phyloP scores from a whole-genome alignment of 2,329 filamentous ascomycete genomes.

The Ascochyta pisi region DNA sequence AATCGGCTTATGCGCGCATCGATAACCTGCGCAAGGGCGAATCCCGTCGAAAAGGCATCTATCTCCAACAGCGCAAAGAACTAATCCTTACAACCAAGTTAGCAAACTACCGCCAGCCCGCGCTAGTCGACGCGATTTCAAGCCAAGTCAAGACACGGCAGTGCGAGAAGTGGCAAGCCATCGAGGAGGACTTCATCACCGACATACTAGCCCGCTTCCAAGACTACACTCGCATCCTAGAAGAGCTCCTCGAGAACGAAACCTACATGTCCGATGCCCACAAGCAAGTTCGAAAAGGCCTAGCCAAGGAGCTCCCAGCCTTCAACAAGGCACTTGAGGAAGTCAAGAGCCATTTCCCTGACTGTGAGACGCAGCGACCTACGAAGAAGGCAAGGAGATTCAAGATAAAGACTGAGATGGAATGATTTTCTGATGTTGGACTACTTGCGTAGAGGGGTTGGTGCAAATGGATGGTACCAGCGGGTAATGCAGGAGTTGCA shows the following conservation, averaged over 20 bases:
- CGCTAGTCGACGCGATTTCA: slow-evolving; percentile 1
- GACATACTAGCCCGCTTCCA: background rate
- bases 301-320: background rate
- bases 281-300: background rate
- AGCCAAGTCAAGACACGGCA: background rate
- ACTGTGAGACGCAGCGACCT: background rate
- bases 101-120: background rate
- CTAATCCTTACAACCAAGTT: background rate
- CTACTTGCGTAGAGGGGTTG: too few species aligned
- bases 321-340: background rate
- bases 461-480: too few species aligned
- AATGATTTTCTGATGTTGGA: too few species aligned
- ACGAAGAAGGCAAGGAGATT: background rate
- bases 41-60: background rate
- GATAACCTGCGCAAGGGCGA: background rate
- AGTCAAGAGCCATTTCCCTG: background rate
- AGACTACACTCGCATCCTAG: slow-evolving; percentile 1
- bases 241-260: slow-evolving; percentile 7
- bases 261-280: slow-evolving; percentile 4
- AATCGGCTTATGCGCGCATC: slow-evolving; percentile 2
- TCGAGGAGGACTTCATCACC: slow-evolving; percentile 1
- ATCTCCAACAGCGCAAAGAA: background rate
- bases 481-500: too few species aligned
- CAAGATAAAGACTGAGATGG: background rate
- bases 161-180: background rate